Percentiles rank a stretch among this genome's conserved stretches.
phyloP scores from a whole-genome alignment of 169 alveolate species.

The Plasmodium vinckei region DNA sequence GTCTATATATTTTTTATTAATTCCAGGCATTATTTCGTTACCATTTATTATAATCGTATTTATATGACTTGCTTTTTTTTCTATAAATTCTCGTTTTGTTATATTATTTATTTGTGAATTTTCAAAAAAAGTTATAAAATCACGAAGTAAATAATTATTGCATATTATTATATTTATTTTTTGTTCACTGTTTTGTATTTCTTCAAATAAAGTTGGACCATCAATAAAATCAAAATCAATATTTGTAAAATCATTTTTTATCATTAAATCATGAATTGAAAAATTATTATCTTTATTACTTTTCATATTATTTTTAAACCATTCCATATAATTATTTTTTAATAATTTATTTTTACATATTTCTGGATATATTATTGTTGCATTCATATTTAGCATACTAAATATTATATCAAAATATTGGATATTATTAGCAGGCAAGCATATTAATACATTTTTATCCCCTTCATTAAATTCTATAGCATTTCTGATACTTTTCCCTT shows the following conservation, averaged over 20 bases:
- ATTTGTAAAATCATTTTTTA: slow-evolving; percentile 33
- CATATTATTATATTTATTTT: slow-evolving; percentile 26
- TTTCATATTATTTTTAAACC: slow-evolving; percentile 67
- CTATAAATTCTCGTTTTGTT: slow-evolving; percentile 57
- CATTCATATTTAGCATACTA: slow-evolving; percentile 32
- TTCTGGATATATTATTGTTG: slow-evolving; percentile 53
- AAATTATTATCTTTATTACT: slow-evolving; percentile 36
- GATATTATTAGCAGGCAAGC: slow-evolving; percentile 64
- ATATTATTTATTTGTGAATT: slow-evolving; percentile 37
- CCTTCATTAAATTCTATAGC: slow-evolving; percentile 9
- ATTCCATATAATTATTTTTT: slow-evolving; percentile 53
- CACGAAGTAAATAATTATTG: slow-evolving; percentile 71
- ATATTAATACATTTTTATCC: slow-evolving; percentile 21
- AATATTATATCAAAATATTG: slow-evolving; percentile 53
- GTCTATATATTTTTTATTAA: slow-evolving; percentile 46
- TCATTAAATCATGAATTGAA: slow-evolving; percentile 44
- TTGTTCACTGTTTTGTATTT: slow-evolving; percentile 6
- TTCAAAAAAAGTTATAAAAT: slow-evolving; percentile 50
- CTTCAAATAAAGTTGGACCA: slow-evolving; percentile 66
- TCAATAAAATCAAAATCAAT: slow-evolving; percentile 57
- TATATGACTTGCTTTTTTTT: slow-evolving; percentile 34
- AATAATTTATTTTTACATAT: slow-evolving; percentile 22
- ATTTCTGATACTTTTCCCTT: slow-evolving; percentile 9
- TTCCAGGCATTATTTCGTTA: slow-evolving; percentile 74
- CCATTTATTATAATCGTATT: slow-evolving; percentile 38